Evolutionary conservation across 352 stramenopile species (phyloP).

Genomic region (Pythium apleroticum): DNA sequence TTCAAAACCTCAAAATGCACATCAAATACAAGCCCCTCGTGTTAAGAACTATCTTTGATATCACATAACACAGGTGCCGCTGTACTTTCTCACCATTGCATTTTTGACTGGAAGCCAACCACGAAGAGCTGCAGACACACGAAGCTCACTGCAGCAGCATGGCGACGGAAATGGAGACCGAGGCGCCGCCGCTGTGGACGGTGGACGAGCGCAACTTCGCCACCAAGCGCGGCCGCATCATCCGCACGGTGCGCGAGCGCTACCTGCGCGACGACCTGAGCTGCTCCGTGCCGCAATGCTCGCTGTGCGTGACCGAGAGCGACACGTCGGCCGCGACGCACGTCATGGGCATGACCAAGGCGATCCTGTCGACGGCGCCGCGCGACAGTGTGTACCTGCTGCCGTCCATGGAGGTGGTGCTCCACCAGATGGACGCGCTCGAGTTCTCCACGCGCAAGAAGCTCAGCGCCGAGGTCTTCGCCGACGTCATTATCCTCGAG

Average conservation of each 20-base stretch:
- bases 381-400: slow-evolving; percentile 71
- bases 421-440: slow-evolving; percentile 90
- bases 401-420: slow-evolving; percentile 87
- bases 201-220: slow-evolving; percentile 78
- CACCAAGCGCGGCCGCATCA: slow-evolving; percentile 76
- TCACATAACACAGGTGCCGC: neutral
- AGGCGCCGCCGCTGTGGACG: slow-evolving; percentile 54
- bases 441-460: slow-evolving; percentile 80
- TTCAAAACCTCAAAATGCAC: neutral
- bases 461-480: slow-evolving; percentile 49
- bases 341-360: slow-evolving; percentile 57
- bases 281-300: slow-evolving; percentile 63
- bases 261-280: slow-evolving; percentile 89
- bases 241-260: slow-evolving; percentile 81
- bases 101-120: slow-evolving; percentile 1
- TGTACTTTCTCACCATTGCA: neutral
- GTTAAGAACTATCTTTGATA: neutral
- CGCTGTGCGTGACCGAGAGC: slow-evolving; percentile 55
- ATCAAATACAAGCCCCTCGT: neutral
- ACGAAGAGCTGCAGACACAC: neutral
- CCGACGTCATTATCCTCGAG: slow-evolving; percentile 89
- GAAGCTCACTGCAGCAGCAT: neutral
- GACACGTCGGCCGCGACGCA: slow-evolving; percentile 57
- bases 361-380: slow-evolving; percentile 53
- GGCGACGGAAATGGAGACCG: neutral